Percentiles rank a stretch among this genome's conserved stretches.
These are phyloP conservation scores for Leptographium wingfieldii DNA, from an alignment of 2,329 filamentous ascomycete species.

Conservation along the genomic window DNA sequence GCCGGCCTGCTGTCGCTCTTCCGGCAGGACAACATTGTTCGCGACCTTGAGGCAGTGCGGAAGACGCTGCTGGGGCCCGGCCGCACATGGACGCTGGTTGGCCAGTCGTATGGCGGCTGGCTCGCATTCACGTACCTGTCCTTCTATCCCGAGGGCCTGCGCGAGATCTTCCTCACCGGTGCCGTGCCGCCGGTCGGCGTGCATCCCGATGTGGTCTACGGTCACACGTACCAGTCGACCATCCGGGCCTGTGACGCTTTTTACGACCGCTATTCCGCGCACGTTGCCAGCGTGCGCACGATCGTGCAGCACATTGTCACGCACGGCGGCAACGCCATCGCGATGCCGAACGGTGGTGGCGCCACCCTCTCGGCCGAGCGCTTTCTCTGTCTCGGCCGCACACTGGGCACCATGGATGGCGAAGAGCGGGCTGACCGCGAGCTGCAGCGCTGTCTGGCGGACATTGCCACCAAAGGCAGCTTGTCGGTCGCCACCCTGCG, in stretches of 20 bases:
- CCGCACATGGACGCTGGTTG: slow-evolving; percentile 52
- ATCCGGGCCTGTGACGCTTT: slow-evolving; percentile 48
- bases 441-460: not conserved
- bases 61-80: slow-evolving; percentile 37
- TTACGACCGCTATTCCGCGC: slow-evolving; percentile 53
- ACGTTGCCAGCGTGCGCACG: slow-evolving; percentile 26
- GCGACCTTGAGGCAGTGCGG: slow-evolving; percentile 59
- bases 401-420: slow-evolving; percentile 10
- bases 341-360: slow-evolving; percentile 3
- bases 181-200: slow-evolving; percentile 53
- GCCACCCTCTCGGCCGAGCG: slow-evolving; percentile 7
- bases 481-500: not conserved
- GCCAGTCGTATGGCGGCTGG: slow-evolving; percentile 65
- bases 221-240: slow-evolving; percentile 43
- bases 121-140: slow-evolving; percentile 60
- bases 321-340: not conserved
- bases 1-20: slow-evolving; percentile 28
- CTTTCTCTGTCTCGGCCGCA: slow-evolving; percentile 12
- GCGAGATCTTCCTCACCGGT: slow-evolving; percentile 52
- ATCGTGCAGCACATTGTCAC: not conserved
- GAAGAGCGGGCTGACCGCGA: not conserved
- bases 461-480: not conserved
- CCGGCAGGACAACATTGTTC: slow-evolving; percentile 60
- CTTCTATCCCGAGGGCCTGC: slow-evolving; percentile 46
- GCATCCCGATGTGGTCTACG: slow-evolving; percentile 49